A percentile compares a stretch with the other conserved stretches of the same genome.
phyloP scores from a whole-genome alignment of 2,329 filamentous ascomycete species.

The Colletotrichum tabaci region DNA sequence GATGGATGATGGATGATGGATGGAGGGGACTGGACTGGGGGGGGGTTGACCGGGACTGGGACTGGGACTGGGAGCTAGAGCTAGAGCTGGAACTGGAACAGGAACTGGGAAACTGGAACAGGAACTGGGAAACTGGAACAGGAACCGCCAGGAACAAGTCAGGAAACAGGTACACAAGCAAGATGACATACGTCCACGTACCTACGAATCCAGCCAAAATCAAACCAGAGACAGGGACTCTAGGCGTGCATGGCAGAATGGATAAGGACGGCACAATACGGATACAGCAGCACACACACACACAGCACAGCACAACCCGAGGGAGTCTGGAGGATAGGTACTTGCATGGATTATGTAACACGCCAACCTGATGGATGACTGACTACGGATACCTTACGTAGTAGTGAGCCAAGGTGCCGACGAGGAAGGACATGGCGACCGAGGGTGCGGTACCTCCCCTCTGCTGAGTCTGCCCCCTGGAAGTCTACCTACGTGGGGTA shows the following conservation, averaged over 20 bases:
- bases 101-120: constrained; percentile 10
- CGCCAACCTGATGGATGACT: neutral
- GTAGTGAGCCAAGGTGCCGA: constrained; percentile 33
- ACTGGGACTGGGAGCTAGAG: neutral
- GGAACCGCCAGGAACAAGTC: constrained; percentile 19
- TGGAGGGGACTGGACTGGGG: neutral
- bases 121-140: constrained; percentile 11
- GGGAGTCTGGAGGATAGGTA: too few species aligned
- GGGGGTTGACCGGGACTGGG: neutral
- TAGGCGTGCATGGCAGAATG: neutral
- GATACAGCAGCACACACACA: too few species aligned
- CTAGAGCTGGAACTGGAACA: constrained; percentile 5
- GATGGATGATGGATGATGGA: constrained; percentile 16
- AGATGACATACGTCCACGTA: constrained; percentile 17
- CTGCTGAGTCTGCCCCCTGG: neutral
- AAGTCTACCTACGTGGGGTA: neutral
- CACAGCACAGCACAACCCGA: too few species aligned
- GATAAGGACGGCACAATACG: neutral
- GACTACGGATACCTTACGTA: constrained; percentile 40
- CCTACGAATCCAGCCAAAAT: neutral
- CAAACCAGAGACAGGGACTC: neutral
- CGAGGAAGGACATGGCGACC: constrained; percentile 24
- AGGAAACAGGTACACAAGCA: constrained; percentile 13
- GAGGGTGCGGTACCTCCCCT: constrained; percentile 8
- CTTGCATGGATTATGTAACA: too few species aligned